These are phyloP conservation scores for Arthrobotrys musiformis DNA, from an alignment of 2,329 filamentous ascomycete species.

Conservation along the genomic window DNA sequence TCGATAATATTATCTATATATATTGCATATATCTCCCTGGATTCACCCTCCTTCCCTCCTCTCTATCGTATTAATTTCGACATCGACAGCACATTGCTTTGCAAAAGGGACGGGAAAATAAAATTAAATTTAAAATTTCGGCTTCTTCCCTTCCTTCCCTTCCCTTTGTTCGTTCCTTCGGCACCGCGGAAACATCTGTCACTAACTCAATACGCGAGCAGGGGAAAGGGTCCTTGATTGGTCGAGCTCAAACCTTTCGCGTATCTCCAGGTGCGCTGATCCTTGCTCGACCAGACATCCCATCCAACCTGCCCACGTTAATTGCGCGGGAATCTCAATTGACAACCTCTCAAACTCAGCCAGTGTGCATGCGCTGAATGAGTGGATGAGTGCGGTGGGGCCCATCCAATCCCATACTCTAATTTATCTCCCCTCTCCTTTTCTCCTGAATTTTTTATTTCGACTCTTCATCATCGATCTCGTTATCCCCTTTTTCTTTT, in stretches of 20 bases:
- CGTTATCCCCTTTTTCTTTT: background rate
- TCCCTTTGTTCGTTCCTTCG: conserved; percentile 15
- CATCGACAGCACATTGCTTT: background rate
- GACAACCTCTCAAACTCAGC: conserved; percentile 32
- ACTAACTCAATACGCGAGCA: conserved; percentile 22
- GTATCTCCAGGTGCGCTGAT: conserved; percentile 24
- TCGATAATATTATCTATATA: no score
- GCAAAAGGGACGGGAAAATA: background rate
- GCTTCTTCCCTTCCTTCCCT: no score
- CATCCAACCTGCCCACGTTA: conserved; percentile 1
- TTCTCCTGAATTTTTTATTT: conserved; percentile 3
- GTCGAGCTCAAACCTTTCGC: background rate
- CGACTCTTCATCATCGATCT: background rate
- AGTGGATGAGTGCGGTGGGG: no score
- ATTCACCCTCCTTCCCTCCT: no score
- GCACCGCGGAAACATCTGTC: background rate
- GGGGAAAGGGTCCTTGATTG: conserved; percentile 1
- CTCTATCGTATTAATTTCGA: background rate
- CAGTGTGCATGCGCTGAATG: no score
- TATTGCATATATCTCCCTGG: no score
- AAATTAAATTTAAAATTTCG: conserved; percentile 12
- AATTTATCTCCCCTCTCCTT: conserved; percentile 22
- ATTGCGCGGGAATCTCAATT: conserved; percentile 22
- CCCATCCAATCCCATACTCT: conserved; percentile 2
- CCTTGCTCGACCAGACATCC: conserved; percentile 19